Conservation (phyloP, 768 basidiomycete species). For the Crucibulum laeve region DNA sequence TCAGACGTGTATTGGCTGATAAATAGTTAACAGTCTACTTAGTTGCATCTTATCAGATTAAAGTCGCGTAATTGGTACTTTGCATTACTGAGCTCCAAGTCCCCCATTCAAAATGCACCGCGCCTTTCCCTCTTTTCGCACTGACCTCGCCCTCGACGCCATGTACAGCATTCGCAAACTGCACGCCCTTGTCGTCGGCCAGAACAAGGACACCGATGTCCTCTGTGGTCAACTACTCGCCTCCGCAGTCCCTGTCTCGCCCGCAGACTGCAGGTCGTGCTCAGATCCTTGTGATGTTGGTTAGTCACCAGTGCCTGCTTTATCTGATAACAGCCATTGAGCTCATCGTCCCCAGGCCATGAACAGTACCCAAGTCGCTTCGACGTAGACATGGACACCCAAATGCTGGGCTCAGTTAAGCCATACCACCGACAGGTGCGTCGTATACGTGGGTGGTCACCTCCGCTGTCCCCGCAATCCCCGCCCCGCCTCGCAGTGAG, state of each 20-base stretch:
- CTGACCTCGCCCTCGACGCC: constrained; percentile 11
- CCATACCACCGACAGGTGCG: constrained; percentile 78
- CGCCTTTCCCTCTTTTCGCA: constrained; percentile 4
- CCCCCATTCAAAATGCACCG: neutral
- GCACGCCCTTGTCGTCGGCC: constrained; percentile 36
- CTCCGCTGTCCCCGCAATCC: too few relatives aligned
- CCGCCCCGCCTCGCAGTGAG: constrained; percentile 1
- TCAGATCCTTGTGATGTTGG: constrained; percentile 76
- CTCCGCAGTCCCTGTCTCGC: constrained; percentile 59
- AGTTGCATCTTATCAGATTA: neutral
- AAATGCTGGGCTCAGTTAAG: constrained; percentile 83
- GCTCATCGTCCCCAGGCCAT: constrained; percentile 44
- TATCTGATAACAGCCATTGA: constrained; percentile 21
- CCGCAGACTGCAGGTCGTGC: constrained; percentile 69
- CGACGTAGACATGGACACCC: constrained; percentile 71
- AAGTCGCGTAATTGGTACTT: neutral
- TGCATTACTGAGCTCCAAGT: too few relatives aligned
- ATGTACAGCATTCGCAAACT: constrained; percentile 38
- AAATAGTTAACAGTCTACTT: neutral
- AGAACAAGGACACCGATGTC: constrained; percentile 29
- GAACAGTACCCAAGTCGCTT: constrained; percentile 72
- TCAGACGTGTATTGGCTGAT: neutral
- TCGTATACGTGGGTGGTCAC: too few relatives aligned
- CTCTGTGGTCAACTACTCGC: constrained; percentile 49
- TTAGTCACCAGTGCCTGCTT: constrained; percentile 14